Evolutionary conservation across 202 grass and related monocot genomes (phyloP), one percentile per base, ranked within the genome.

Genomic region (Dendrocalamus latiflorus): DNA sequence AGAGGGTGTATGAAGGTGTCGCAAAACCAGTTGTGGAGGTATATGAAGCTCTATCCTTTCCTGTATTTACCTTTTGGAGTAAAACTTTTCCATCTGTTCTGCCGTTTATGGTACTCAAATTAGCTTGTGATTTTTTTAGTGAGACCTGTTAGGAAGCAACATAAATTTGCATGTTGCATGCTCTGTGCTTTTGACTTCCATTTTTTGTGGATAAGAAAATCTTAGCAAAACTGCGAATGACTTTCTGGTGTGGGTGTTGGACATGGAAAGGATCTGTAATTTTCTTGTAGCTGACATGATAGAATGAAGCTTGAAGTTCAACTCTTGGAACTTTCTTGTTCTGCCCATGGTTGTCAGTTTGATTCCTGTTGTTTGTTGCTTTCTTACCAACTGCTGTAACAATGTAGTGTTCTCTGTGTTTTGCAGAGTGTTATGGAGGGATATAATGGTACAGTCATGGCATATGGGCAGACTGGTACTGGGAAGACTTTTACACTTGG

Each of bases 11-110:
- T 63, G 97, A 99, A 92, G 97, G 94, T 70, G 97, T 99, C 48
- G 91, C 97, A 25, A 99, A 99, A 87, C 97, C 97, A 65, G 97
- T 99, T 74, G 93, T 99, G 5, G 97, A 99, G 97, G 97, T 99
- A 96, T 76, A 49, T 79, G 75, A 85, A 72, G 48, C 41, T 81
- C 21, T 21, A 55, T 54, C 41, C 22, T 84, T 83, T 55, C 13
- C 81, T 16, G 16, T 67, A 67, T 70, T 50, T 38, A 17, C 21
- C 24, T 77, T 75, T 56, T 58, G 58, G 37, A 65, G 66, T 58
- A n/a, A 83, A 56, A n/a, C n/a, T 48, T 77, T 73, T 42, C 22
- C 37, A 39, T 76, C 7, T 4, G 78, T 65, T 22, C 33, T 78
- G 6, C 20, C 37, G 9, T 49, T 34, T 38, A 44, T 80, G 36